A percentile compares a stretch with the other conserved stretches of the same genome.
phyloP scores from a whole-genome alignment of 176 grass and related monocot genomes.

The Tillandsia fasciculata region DNA sequence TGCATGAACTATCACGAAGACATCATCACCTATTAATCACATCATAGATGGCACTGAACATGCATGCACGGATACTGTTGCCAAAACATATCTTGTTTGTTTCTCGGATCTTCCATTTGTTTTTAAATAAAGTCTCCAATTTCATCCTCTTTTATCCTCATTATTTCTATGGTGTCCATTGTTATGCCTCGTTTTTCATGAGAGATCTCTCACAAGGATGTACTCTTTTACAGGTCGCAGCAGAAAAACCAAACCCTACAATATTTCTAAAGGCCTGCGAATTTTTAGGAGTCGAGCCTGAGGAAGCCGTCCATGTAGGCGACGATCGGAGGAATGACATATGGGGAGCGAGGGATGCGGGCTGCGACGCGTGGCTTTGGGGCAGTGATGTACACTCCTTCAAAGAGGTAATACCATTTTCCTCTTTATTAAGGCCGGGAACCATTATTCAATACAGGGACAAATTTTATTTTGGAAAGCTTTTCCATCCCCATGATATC shows the following conservation, averaged over 20 bases:
- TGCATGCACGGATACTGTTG: too few species aligned
- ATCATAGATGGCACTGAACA: too few species aligned
- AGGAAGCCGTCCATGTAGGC: slow-evolving; percentile 87
- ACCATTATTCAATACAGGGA: background rate
- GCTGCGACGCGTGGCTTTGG: slow-evolving; percentile 96
- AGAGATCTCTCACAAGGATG: background rate
- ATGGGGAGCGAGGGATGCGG: slow-evolving; percentile 95
- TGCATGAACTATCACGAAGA: too few species aligned
- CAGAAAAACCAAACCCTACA: slow-evolving; percentile 91
- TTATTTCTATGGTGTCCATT: background rate
- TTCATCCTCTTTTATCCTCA: background rate
- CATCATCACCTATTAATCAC: too few species aligned
- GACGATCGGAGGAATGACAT: slow-evolving; percentile 93
- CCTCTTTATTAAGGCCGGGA: background rate
- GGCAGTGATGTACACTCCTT: slow-evolving; percentile 89
- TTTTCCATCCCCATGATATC: too few species aligned
- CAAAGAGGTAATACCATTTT: slow-evolving; percentile 69
- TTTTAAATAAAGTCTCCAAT: too few species aligned
- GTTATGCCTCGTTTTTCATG: background rate
- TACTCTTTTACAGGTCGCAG: slow-evolving; percentile 46
- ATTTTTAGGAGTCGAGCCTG: slow-evolving; percentile 64
- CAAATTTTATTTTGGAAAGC: background rate
- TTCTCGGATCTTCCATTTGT: too few species aligned
- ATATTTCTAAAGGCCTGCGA: slow-evolving; percentile 97
- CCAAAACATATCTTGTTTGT: too few species aligned